Evolutionary conservation across 2,329 filamentous ascomycete genomes (phyloP), one percentile per base, ranked within the genome.

Genomic region (Septoria petroselini): DNA sequence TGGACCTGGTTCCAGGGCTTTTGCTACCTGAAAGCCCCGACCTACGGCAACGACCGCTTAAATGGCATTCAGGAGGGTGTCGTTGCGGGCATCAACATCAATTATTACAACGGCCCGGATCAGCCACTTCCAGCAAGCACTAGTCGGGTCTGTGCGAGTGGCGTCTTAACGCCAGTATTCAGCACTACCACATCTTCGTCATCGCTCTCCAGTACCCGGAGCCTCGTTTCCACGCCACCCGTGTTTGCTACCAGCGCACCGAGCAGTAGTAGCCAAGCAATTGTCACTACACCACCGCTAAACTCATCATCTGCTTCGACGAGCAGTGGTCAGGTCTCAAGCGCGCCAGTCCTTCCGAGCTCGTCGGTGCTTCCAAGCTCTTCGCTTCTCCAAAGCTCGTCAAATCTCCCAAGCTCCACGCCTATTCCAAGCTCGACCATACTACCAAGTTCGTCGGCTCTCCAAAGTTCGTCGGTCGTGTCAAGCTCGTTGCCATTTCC

Each of bases 11-110:
- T 21, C 18, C 14, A 25, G 9, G 23, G 18, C 45, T 41, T 31
- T 11, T 48, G 45, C 23, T 48, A 41, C 18, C 45, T 48, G 27
- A 48, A 41, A 17, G 27, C 38, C 3, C 39, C 39, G 23, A 39
- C 15, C 33, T 18, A 30, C n/a, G 30, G 33, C 3, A 39, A 39
- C n/a, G 43, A 38, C 21, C 15, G 21, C 23, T 47, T 47, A 33
- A 27, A 39, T 11, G 43, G 23, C 4, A 7, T 11, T 12, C 23
- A 14, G 18, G 31, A 38, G 7, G 21, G 25, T 7, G 23, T 30
- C 8, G 17, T 39, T 21, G 43, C 33, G 7, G 43, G 19, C 19
- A 39, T 47, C 43, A 47, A 47, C 19, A 47, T 39, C 14, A 17
- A 47, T 19, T 47, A 47, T 34, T 47, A 47, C 34, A 39, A 47